Conservation (phyloP, 2,329 filamentous ascomycete genomes). For the Aspergillus piperis region DNA sequence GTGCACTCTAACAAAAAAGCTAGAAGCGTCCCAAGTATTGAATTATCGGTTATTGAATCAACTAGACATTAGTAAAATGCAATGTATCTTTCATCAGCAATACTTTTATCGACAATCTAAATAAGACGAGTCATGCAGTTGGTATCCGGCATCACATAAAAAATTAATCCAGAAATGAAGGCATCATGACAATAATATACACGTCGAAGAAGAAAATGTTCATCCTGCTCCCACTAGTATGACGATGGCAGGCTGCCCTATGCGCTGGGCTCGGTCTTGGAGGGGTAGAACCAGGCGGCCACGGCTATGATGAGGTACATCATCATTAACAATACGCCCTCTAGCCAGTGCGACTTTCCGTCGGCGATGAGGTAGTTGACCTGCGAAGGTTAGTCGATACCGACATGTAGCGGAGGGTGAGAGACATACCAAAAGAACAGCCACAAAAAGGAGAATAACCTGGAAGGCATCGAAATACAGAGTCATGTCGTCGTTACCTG, state of each 20-base stretch:
- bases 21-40: no score
- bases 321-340: slow-evolving; percentile 61
- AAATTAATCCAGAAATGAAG: neutral
- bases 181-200: neutral
- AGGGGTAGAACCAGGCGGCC: slow-evolving; percentile 50
- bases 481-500: slow-evolving; percentile 63
- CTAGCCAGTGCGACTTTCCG: slow-evolving; percentile 61
- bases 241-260: neutral
- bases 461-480: slow-evolving; percentile 88
- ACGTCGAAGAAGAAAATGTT: neutral
- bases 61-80: no score
- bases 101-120: no score
- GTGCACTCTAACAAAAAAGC: no score
- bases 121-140: neutral
- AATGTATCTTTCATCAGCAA: no score
- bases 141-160: neutral
- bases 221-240: no score
- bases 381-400: slow-evolving; percentile 28
- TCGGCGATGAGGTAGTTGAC: slow-evolving; percentile 66
- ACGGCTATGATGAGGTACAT: slow-evolving; percentile 65
- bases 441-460: slow-evolving; percentile 65
- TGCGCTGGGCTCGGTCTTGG: neutral
- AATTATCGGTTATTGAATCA: no score
- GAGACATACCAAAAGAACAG: slow-evolving; percentile 46
- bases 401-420: neutral